Conservation (phyloP, 306 rosid species). For the Hylodesmum podocarpum region DNA sequence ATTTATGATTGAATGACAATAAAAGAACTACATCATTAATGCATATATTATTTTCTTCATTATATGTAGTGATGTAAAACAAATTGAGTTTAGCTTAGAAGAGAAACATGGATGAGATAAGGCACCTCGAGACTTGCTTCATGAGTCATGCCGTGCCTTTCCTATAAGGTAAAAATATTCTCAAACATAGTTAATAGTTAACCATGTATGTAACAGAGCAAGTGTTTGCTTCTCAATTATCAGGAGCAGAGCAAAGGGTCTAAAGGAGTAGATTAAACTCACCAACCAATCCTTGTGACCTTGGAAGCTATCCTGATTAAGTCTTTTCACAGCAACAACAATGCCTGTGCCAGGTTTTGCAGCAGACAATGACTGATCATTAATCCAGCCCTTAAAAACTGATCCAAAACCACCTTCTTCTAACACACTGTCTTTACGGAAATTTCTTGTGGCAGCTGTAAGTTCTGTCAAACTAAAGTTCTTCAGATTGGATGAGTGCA, state of each 20-base stretch:
- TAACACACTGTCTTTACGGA: constrained; percentile 52
- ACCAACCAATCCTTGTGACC: constrained; percentile 59
- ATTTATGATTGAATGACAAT: neutral
- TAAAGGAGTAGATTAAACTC: constrained; percentile 33
- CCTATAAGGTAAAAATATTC: neutral
- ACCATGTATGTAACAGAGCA: neutral
- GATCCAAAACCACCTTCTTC: constrained; percentile 57
- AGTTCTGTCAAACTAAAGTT: constrained; percentile 51
- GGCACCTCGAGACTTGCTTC: constrained; percentile 4
- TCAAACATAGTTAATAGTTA: neutral
- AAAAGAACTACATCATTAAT: neutral
- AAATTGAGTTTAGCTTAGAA: constrained; percentile 1
- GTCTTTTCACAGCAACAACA: constrained; percentile 57
- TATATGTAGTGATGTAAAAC: neutral
- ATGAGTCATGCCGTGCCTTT: neutral
- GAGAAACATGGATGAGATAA: constrained; percentile 2
- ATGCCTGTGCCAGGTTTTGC: constrained; percentile 53
- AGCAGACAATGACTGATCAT: constrained; percentile 48
- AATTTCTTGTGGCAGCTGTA: constrained; percentile 58
- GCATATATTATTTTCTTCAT: neutral
- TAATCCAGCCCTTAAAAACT: constrained; percentile 73
- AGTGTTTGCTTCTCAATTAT: neutral
- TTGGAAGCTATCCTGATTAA: constrained; percentile 44
- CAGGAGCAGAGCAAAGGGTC: neutral
- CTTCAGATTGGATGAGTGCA: constrained; percentile 49